phyloP scores from a whole-genome alignment of 345 rosid genomes.

The Trapa bicornis region DNA sequence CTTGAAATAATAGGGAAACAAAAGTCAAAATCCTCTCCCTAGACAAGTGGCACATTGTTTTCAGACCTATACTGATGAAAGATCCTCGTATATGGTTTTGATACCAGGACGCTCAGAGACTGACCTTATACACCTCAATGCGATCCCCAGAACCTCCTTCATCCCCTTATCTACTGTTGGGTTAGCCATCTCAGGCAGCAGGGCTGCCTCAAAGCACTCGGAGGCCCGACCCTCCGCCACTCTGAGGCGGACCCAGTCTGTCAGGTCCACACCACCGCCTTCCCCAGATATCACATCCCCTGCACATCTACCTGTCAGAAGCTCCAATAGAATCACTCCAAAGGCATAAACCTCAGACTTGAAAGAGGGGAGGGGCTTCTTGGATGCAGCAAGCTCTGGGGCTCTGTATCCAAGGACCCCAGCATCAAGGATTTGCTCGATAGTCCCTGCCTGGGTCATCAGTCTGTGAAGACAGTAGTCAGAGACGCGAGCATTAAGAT shows the following conservation, averaged over 20 bases:
- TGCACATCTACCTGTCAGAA: conserved; percentile 79
- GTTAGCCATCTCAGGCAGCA: conserved; percentile 38
- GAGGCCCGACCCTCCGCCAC: conserved; percentile 54
- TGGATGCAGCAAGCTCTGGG: conserved; percentile 80
- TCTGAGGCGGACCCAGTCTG: conserved; percentile 72
- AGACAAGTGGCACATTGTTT: neutral
- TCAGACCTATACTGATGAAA: conserved; percentile 55
- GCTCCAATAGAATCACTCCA: conserved; percentile 70
- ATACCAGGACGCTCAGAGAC: conserved; percentile 93
- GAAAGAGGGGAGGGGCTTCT: conserved; percentile 85
- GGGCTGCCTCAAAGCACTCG: conserved; percentile 57
- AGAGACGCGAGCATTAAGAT: conserved; percentile 86
- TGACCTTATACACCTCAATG: conserved; percentile 61
- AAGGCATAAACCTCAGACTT: conserved; percentile 95
- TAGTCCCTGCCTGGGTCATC: conserved; percentile 91
- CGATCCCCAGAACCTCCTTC: conserved; percentile 86
- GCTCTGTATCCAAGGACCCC: conserved; percentile 90
- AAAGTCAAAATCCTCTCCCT: neutral
- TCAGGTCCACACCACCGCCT: conserved; percentile 65
- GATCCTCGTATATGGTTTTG: conserved; percentile 93
- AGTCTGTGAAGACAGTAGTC: conserved; percentile 95
- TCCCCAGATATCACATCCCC: conserved; percentile 85
- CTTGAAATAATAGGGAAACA: neutral
- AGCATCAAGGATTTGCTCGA: conserved; percentile 86
- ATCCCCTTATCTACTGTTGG: conserved; percentile 67